A percentile compares a stretch with the other conserved stretches of the same genome.
Conservation (phyloP, 768 basidiomycete species). For the Termitomyces sp. region DNA sequence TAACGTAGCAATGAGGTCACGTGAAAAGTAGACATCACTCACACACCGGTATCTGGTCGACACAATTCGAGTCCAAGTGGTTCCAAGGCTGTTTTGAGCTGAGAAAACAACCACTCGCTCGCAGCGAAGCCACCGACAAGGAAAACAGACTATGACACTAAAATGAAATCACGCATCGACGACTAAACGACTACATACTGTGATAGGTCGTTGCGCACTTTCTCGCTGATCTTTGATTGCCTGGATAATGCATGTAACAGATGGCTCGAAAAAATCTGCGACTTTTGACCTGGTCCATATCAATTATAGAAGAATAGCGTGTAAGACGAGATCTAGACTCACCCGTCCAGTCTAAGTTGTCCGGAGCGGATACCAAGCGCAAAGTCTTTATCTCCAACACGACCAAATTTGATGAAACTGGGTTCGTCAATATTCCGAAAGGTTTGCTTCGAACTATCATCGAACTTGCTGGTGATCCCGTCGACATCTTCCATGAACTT, state of each 20-base stretch:
- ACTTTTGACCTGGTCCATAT: not conserved
- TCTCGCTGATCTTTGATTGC: not conserved
- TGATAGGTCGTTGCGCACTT: not conserved
- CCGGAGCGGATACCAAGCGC: not conserved
- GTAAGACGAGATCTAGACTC: not conserved
- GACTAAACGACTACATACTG: not conserved
- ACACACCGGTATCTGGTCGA: conserved; percentile 53
- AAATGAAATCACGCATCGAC: not conserved
- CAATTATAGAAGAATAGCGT: not conserved
- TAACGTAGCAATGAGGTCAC: not conserved
- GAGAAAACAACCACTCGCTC: conserved; percentile 47
- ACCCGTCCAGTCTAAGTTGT: not conserved
- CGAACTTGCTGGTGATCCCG: not conserved
- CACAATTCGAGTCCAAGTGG: conserved; percentile 35
- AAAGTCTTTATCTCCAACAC: not conserved
- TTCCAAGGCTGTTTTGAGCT: conserved; percentile 34
- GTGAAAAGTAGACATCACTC: conserved; percentile 13
- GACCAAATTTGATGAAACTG: not conserved
- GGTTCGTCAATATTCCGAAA: conserved; percentile 1
- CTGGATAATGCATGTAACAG: not conserved
- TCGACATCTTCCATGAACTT: not conserved
- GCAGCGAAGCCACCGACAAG: conserved; percentile 59
- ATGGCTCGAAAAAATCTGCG: not conserved
- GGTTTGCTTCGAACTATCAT: not conserved
- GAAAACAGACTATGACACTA: conserved; percentile 29